phyloP scores from a whole-genome alignment of 2,329 filamentous ascomycete genomes.

The Fusarium citri region DNA sequence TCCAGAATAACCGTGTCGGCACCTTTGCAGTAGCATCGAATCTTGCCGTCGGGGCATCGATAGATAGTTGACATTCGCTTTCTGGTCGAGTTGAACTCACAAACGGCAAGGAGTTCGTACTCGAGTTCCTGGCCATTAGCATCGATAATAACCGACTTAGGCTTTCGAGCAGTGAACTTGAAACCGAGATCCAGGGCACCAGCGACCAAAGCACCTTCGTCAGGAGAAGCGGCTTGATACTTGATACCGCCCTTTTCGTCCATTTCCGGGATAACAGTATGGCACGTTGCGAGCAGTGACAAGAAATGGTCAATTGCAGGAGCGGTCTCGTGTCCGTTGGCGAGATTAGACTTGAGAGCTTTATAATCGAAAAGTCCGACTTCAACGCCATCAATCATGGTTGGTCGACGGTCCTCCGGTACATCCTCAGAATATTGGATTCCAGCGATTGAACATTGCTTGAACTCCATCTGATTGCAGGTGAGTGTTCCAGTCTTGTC shows the following conservation, averaged over 20 bases:
- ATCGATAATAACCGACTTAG: conserved; percentile 85
- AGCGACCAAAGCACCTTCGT: conserved; percentile 96
- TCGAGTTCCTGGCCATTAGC: conserved; percentile 78
- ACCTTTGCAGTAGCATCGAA: conserved; percentile 94
- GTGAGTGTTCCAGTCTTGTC: conserved; percentile 98
- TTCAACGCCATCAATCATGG: conserved; percentile 80
- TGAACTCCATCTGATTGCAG: conserved; percentile 99
- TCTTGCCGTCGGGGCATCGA: conserved; percentile 94
- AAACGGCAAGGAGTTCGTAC: conserved; percentile 95
- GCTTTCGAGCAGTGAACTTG: conserved; percentile 90
- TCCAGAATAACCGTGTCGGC: conserved; percentile 98
- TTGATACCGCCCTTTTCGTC: conserved; percentile 87
- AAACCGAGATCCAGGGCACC: conserved; percentile 89
- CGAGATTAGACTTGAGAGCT: conserved; percentile 75
- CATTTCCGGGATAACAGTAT: conserved; percentile 95
- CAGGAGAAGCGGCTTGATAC: conserved; percentile 97
- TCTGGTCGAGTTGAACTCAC: conserved; percentile 93
- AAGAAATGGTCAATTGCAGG: conserved; percentile 81
- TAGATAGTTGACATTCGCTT: conserved; percentile 99
- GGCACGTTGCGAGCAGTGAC: conserved; percentile 86
- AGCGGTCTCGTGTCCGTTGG: conserved; percentile 62
- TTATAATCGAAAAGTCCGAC: conserved; percentile 88
- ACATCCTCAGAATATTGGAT: conserved; percentile 94
- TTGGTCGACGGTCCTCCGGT: conserved; percentile 87
- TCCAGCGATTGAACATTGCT: conserved; percentile 91